These are phyloP conservation scores for Colletotrichum australisinense DNA, from an alignment of 2,329 filamentous ascomycete species.

Conservation along the genomic window DNA sequence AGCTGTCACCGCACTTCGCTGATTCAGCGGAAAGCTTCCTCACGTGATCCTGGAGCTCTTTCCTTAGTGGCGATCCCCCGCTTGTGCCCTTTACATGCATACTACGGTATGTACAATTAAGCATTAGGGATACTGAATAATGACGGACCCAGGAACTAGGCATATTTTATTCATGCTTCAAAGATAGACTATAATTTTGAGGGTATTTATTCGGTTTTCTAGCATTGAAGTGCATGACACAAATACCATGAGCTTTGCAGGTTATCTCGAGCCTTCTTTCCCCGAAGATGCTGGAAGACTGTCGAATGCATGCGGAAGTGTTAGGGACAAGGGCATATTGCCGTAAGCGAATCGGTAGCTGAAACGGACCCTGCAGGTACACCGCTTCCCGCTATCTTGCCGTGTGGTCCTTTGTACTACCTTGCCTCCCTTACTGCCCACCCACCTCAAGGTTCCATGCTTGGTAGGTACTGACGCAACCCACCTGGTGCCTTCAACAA, in stretches of 20 bases:
- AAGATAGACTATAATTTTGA: neutral
- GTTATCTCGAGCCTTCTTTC: neutral
- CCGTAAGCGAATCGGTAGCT: slow-evolving; percentile 32
- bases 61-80: slow-evolving; percentile 25
- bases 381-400: slow-evolving; percentile 34
- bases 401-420: slow-evolving; percentile 27
- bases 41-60: slow-evolving; percentile 19
- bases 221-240: neutral
- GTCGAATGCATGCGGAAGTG: slow-evolving; percentile 16
- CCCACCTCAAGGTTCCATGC: slow-evolving; percentile 5
- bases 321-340: slow-evolving; percentile 13
- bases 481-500: slow-evolving; percentile 35
- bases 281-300: slow-evolving; percentile 14
- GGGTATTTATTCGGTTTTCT: neutral
- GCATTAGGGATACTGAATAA: too few relatives aligned
- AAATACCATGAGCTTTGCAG: neutral
- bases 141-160: too few relatives aligned
- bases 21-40: slow-evolving; percentile 5
- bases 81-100: slow-evolving; percentile 19
- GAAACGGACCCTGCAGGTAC: slow-evolving; percentile 36
- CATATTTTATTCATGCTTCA: neutral
- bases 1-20: slow-evolving; percentile 24
- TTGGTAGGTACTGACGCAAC: slow-evolving; percentile 32
- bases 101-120: neutral
- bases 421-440: neutral